Evolutionary conservation across 805 yeast genomes (phyloP).

Genomic region (Yueomyces sinensis): DNA sequence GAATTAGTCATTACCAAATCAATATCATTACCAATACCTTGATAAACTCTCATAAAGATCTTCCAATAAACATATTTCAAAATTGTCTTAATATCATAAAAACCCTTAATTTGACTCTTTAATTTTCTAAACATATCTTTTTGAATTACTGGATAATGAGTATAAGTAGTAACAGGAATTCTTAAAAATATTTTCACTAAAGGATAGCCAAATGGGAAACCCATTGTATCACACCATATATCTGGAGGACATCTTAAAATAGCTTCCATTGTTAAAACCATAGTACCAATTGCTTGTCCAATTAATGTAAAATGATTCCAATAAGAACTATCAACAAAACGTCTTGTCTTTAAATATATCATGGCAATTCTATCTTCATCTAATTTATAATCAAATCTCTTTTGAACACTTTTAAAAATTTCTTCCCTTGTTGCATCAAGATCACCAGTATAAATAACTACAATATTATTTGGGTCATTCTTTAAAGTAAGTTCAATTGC

Average conservation of each 20-base stretch:
- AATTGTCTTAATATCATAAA: slow-evolving; percentile 12
- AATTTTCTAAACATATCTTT: slow-evolving; percentile 70
- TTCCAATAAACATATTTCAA: slow-evolving; percentile 60
- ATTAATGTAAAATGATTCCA: slow-evolving; percentile 75
- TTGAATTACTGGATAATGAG: slow-evolving; percentile 91
- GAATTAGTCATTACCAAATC: slow-evolving; percentile 67
- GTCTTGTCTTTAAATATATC: slow-evolving; percentile 41
- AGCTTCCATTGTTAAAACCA: slow-evolving; percentile 58
- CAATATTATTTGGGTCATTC: slow-evolving; percentile 36
- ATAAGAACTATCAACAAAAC: slow-evolving; percentile 50
- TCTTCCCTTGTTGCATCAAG: slow-evolving; percentile 32
- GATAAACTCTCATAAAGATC: slow-evolving; percentile 47
- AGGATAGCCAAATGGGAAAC: slow-evolving; percentile 80
- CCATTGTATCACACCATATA: slow-evolving; percentile 89
- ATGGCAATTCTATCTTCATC: slow-evolving; percentile 45
- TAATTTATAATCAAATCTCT: slow-evolving; percentile 42
- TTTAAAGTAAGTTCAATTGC: slow-evolving; percentile 64
- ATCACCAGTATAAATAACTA: slow-evolving; percentile 64
- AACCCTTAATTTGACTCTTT: slow-evolving; percentile 15
- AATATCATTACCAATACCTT: slow-evolving; percentile 51
- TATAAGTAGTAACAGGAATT: slow-evolving; percentile 73
- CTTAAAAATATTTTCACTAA: slow-evolving; percentile 38
- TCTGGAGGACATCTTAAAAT: slow-evolving; percentile 62
- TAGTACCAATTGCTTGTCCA: slow-evolving; percentile 80
- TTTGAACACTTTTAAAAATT: slow-evolving; percentile 38